Conservation (phyloP, 176 grass and related monocot species). For the Urochloa ruziziensis region DNA sequence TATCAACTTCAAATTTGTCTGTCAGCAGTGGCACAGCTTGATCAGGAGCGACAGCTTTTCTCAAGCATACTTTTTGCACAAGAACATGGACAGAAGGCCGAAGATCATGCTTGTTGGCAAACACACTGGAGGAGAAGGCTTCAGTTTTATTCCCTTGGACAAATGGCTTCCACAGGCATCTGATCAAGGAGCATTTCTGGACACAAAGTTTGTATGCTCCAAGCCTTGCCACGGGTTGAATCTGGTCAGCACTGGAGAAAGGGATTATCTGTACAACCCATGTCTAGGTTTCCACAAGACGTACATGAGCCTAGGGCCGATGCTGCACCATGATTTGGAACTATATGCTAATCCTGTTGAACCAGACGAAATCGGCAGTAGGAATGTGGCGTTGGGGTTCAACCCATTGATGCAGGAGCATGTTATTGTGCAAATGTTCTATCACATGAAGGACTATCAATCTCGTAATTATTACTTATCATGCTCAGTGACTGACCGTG, state of each 20-base stretch:
- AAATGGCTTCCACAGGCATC: neutral
- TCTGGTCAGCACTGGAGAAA: neutral
- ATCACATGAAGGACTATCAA: neutral
- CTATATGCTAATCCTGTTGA: neutral
- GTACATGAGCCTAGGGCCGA: neutral
- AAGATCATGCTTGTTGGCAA: slow-evolving; percentile 37
- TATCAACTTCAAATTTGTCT: neutral
- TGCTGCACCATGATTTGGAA: neutral
- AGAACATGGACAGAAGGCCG: slow-evolving; percentile 13
- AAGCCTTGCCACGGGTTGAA: slow-evolving; percentile 34
- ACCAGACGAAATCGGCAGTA: neutral
- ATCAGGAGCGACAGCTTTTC: slow-evolving; percentile 10
- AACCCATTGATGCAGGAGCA: neutral
- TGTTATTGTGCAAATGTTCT: neutral
- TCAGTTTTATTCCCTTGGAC: neutral
- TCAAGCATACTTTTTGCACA: neutral
- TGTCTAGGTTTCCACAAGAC: neutral
- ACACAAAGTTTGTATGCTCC: neutral
- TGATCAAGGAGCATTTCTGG: neutral
- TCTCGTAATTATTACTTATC: neutral
- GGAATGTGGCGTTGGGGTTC: slow-evolving; percentile 28
- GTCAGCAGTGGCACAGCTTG: slow-evolving; percentile 26
- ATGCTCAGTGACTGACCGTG: neutral
- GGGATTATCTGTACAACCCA: slow-evolving; percentile 28
- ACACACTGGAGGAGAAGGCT: neutral